Conservation (phyloP, 1,284 basidiomycete species). For the Afroboletus lepidellus region DNA sequence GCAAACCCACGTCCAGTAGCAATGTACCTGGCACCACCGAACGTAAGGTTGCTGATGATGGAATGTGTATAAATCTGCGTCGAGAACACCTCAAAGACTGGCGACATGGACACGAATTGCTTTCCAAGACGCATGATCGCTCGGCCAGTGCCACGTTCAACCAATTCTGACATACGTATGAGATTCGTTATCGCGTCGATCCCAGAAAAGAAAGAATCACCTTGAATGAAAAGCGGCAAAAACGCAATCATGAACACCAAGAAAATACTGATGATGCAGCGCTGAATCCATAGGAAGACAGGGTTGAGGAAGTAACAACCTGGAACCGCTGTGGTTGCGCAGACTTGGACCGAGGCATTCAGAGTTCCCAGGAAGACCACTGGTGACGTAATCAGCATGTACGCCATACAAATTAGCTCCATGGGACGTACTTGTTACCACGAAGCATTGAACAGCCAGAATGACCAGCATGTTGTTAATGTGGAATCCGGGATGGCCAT, state of each 20-base stretch:
- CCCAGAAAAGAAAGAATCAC: constrained; percentile 43
- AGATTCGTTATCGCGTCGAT: constrained; percentile 4
- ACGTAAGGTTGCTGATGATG: constrained; percentile 91
- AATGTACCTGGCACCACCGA: constrained; percentile 95
- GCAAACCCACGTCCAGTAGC: constrained; percentile 99
- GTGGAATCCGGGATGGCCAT: constrained; percentile 99
- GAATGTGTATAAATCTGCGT: constrained; percentile 97
- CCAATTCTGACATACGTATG: constrained; percentile 62
- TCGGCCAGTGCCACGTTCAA: constrained; percentile 87
- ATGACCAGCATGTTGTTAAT: constrained; percentile 99
- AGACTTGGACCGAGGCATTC: constrained; percentile 76
- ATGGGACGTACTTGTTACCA: constrained; percentile 69
- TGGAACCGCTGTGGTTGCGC: constrained; percentile 69
- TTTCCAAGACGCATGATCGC: constrained; percentile 87
- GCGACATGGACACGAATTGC: constrained; percentile 91
- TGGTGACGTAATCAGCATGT: constrained; percentile 31
- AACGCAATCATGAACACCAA: constrained; percentile 96
- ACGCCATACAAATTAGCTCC: background rate
- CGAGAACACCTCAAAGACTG: constrained; percentile 93
- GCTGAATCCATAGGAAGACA: constrained; percentile 90
- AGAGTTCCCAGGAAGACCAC: constrained; percentile 93
- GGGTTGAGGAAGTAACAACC: constrained; percentile 91
- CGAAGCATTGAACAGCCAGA: constrained; percentile 89
- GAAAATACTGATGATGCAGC: constrained; percentile 94
- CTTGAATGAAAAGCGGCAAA: constrained; percentile 91